phyloP scores from a whole-genome alignment of 768 basidiomycete genomes.

The Tylopilus felleus region DNA sequence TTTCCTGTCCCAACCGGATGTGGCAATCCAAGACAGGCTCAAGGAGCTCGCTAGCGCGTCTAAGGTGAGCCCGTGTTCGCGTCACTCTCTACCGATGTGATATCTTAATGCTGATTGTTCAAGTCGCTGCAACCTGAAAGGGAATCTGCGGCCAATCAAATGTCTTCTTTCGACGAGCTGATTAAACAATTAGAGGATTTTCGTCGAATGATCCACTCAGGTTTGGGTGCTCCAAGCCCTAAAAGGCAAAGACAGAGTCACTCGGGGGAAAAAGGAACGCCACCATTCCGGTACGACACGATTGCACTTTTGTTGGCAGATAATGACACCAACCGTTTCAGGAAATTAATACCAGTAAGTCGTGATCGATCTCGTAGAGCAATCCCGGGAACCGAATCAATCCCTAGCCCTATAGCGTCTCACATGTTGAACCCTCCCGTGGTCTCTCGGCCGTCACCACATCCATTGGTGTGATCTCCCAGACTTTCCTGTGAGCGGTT shows the following conservation, averaged over 20 bases:
- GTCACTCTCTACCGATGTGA: neutral
- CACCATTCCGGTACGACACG: neutral
- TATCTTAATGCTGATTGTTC: neutral
- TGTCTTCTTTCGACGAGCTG: conserved; percentile 9
- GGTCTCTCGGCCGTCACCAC: conserved; percentile 4
- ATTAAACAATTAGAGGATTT: conserved; percentile 10
- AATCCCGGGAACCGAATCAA: neutral
- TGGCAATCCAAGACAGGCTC: conserved; percentile 8
- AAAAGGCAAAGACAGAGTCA: neutral
- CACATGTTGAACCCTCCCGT: neutral
- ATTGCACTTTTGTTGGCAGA: neutral
- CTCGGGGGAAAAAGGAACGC: neutral
- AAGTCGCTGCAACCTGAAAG: conserved; percentile 15
- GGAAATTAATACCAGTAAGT: conserved; percentile 12
- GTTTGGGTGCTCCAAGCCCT: neutral
- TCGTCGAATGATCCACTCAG: neutral
- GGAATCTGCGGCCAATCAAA: conserved; percentile 2
- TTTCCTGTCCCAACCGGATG: conserved; percentile 12
- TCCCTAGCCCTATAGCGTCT: neutral
- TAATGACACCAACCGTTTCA: neutral
- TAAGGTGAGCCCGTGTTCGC: neutral
- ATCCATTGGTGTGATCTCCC: conserved; percentile 3
- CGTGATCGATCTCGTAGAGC: neutral
- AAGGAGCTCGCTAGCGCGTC: conserved; percentile 12
- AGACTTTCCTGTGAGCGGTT: conserved; percentile 3